These are phyloP conservation scores for Saksenaea oblongispora DNA, from an alignment of 371 early-diverging fungal species.

Conservation along the genomic window DNA sequence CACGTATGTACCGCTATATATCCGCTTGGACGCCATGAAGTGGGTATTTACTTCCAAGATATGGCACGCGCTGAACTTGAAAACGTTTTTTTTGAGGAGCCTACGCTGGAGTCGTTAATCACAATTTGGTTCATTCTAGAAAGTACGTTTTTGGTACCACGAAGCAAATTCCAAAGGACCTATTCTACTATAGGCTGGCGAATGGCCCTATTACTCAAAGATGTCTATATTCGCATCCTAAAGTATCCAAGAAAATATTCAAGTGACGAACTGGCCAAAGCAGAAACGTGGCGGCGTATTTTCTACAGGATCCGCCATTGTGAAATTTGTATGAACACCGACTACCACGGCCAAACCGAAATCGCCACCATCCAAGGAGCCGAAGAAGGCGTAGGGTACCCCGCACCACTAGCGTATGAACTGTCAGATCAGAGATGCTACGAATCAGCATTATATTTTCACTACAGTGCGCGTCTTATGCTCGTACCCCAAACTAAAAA, in stretches of 20 bases:
- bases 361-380: no score
- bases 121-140: constrained; percentile 29
- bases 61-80: constrained; percentile 29
- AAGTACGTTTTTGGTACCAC: constrained; percentile 21
- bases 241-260: background rate
- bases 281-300: no score
- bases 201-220: constrained; percentile 33
- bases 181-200: constrained; percentile 39
- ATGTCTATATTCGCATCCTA: constrained; percentile 18
- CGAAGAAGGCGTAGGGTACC: no score
- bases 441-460: constrained; percentile 4
- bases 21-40: constrained; percentile 17
- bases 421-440: no score
- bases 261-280: constrained; percentile 4
- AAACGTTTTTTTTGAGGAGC: constrained; percentile 35
- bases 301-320: no score
- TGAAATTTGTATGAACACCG: no score
- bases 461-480: background rate
- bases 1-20: constrained; percentile 19
- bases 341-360: constrained; percentile 27
- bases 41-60: constrained; percentile 27
- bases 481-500: background rate
- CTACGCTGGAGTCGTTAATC: constrained; percentile 22
- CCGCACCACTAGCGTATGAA: no score
- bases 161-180: constrained; percentile 33